Percentiles rank a stretch among this genome's conserved stretches.
Conservation (phyloP, 2,329 filamentous ascomycete genomes). For the Stemphylium vesicarium region DNA sequence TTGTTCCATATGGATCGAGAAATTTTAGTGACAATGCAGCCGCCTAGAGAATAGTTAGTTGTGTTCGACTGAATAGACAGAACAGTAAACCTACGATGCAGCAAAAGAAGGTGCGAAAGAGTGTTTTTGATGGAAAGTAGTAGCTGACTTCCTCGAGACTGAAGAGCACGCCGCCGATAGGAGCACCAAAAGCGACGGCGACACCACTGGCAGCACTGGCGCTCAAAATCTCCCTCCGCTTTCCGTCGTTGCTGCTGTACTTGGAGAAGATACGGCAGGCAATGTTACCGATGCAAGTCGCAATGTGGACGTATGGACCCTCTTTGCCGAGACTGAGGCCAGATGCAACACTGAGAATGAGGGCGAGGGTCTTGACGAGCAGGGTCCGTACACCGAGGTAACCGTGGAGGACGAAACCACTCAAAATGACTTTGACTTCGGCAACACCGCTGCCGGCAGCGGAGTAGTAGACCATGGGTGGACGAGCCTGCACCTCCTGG, state of each 20-base stretch:
- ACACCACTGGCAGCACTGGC: constrained; percentile 91
- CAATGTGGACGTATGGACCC: constrained; percentile 96
- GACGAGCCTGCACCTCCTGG: constrained; percentile 50
- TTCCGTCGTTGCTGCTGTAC: constrained; percentile 92
- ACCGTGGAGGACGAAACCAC: constrained; percentile 94
- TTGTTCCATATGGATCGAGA: constrained; percentile 91
- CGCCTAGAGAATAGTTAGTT: constrained; percentile 44
- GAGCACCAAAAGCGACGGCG: constrained; percentile 91
- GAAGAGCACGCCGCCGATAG: constrained; percentile 88
- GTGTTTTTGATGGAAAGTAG: constrained; percentile 95
- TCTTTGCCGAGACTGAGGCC: constrained; percentile 95
- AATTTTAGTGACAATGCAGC: constrained; percentile 93
- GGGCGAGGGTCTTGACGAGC: constrained; percentile 79
- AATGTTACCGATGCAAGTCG: constrained; percentile 94
- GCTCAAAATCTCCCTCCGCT: constrained; percentile 90
- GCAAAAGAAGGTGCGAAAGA: constrained; percentile 98
- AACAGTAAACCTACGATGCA: constrained; percentile 70
- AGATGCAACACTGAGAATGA: constrained; percentile 89
- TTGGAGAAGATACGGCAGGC: constrained; percentile 92
- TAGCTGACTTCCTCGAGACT: constrained; percentile 95
- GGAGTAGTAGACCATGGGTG: constrained; percentile 92
- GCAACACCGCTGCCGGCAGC: constrained; percentile 95
- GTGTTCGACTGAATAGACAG: not conserved
- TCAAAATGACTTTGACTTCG: constrained; percentile 97
- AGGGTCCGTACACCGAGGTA: constrained; percentile 90